Conservation (phyloP, 257 asterid genomes). For the Capsicum pubescens region DNA sequence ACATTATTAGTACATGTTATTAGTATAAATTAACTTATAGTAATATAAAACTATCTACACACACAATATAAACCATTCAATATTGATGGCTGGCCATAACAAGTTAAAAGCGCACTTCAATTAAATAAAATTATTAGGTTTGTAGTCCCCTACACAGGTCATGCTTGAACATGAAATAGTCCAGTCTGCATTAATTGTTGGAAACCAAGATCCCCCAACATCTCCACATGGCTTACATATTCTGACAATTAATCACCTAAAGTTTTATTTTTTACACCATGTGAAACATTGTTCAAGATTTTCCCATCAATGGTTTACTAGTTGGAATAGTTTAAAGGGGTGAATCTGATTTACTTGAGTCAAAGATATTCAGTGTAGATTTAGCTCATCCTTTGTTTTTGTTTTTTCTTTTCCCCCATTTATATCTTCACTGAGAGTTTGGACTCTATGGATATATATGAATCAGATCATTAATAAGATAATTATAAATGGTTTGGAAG, state of each 20-base stretch:
- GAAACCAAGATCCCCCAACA: slow-evolving; percentile 50
- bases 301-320: slow-evolving; percentile 23
- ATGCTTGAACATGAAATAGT: slow-evolving; percentile 53
- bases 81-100: slow-evolving; percentile 34
- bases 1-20: background rate
- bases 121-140: slow-evolving; percentile 25
- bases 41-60: background rate
- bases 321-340: slow-evolving; percentile 30
- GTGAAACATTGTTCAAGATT: slow-evolving; percentile 28
- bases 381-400: background rate
- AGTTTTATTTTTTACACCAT: slow-evolving; percentile 9
- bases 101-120: slow-evolving; percentile 16
- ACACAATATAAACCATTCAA: slow-evolving; percentile 25
- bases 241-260: slow-evolving; percentile 37
- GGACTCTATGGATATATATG: background rate
- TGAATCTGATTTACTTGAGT: slow-evolving; percentile 42
- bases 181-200: slow-evolving; percentile 55
- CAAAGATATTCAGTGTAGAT: slow-evolving; percentile 47
- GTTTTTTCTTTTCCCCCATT: background rate
- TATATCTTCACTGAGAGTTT: background rate
- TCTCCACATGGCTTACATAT: slow-evolving; percentile 65
- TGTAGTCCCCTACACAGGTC: slow-evolving; percentile 55
- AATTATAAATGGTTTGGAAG: background rate
- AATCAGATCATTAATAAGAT: background rate
- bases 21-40: background rate